Evolutionary conservation across 257 asterid species (phyloP).

Genomic region (Primulina tabacum): DNA sequence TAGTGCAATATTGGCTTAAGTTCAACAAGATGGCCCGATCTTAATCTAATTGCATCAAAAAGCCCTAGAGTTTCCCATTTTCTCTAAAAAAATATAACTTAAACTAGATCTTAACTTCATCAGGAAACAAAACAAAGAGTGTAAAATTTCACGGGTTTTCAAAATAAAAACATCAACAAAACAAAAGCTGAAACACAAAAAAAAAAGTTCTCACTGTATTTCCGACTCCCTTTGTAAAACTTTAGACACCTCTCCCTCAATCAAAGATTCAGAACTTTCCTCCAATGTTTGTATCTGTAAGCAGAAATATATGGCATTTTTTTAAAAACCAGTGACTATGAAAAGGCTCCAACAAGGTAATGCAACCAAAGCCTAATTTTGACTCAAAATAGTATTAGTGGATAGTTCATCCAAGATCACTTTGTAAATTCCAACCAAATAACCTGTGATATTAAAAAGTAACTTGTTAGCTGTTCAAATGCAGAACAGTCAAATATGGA

Average conservation of each 20-base stretch:
- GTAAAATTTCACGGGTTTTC: not conserved
- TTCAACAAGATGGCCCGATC: constrained; percentile 3
- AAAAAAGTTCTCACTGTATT: constrained; percentile 70
- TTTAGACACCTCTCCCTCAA: constrained; percentile 90
- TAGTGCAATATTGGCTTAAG: constrained; percentile 12
- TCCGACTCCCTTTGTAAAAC: constrained; percentile 96
- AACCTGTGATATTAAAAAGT: constrained; percentile 12
- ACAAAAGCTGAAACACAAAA: constrained; percentile 19
- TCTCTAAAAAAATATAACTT: not conserved
- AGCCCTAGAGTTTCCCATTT: not conserved
- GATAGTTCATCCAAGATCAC: constrained; percentile 12
- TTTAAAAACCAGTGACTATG: constrained; percentile 18
- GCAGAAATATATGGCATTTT: constrained; percentile 19
- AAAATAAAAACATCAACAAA: not conserved
- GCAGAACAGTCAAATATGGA: not conserved
- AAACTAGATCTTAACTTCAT: not conserved
- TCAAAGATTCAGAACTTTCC: constrained; percentile 85
- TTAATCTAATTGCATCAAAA: not conserved
- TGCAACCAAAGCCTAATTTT: constrained; percentile 11
- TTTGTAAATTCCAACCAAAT: constrained; percentile 16
- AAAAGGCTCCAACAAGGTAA: constrained; percentile 12
- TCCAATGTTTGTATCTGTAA: constrained; percentile 88
- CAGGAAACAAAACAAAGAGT: too few relatives aligned
- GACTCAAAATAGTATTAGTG: constrained; percentile 11
- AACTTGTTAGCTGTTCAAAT: not conserved